phyloP scores from a whole-genome alignment of 106 monocot genomes.

The Alisma plantagoaquatica region DNA sequence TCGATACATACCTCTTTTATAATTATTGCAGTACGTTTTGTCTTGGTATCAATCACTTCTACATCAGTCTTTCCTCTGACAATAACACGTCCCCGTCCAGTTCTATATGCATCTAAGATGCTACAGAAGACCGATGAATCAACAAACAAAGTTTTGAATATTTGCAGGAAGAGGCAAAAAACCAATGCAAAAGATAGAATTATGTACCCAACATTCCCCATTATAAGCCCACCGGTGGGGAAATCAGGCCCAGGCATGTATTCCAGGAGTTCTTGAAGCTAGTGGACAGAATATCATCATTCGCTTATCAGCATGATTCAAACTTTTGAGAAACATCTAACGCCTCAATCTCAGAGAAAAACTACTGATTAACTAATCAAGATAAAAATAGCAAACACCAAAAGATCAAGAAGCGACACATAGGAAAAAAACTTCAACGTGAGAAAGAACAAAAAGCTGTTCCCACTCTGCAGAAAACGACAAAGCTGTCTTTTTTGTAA shows the following conservation, averaged over 20 bases:
- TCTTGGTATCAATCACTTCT: slow-evolving; percentile 75
- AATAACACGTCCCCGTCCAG: slow-evolving; percentile 81
- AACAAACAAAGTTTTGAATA: neutral
- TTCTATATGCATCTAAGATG: slow-evolving; percentile 92
- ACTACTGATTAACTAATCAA: neutral
- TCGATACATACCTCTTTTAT: slow-evolving; percentile 65
- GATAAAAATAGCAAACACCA: slow-evolving; percentile 1
- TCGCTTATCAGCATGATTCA: neutral
- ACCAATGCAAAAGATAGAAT: neutral
- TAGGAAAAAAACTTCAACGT: too few species aligned
- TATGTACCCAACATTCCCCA: slow-evolving; percentile 89
- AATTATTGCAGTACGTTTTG: slow-evolving; percentile 62
- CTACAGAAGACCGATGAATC: slow-evolving; percentile 23
- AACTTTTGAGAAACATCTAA: neutral
- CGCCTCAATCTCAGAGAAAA: too few species aligned
- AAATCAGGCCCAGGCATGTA: slow-evolving; percentile 99
- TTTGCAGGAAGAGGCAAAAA: neutral
- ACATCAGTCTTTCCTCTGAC: slow-evolving; percentile 95
- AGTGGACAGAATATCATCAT: slow-evolving; percentile 79
- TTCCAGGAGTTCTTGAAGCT: slow-evolving; percentile 98
- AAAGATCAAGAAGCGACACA: neutral
- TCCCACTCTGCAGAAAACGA: too few species aligned
- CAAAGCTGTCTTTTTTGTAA: too few species aligned
- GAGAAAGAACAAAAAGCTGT: too few species aligned
- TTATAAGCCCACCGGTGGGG: slow-evolving; percentile 91